Conservation (phyloP, 2,329 filamentous ascomycete genomes). For the Blastomyces silverae region DNA sequence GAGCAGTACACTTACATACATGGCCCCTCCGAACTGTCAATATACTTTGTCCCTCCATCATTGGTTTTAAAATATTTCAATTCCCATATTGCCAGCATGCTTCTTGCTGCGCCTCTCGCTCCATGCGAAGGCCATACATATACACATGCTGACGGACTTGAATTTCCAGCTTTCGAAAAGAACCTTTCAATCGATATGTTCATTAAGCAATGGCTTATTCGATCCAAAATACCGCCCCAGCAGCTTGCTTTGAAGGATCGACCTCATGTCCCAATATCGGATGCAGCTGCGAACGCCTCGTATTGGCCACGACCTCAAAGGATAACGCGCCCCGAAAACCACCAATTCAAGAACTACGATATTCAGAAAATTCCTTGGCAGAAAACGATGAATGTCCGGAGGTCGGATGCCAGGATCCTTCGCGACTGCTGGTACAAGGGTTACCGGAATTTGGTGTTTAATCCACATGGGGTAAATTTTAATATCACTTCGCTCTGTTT, state of each 20-base stretch:
- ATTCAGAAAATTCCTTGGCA: slow-evolving; percentile 41
- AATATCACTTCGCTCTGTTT: not conserved
- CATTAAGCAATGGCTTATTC: slow-evolving; percentile 37
- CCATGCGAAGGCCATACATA: slow-evolving; percentile 17
- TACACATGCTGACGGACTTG: slow-evolving; percentile 19
- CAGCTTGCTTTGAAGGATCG: slow-evolving; percentile 14
- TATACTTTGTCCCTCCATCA: slow-evolving; percentile 15
- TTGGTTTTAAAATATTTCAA: slow-evolving; percentile 17
- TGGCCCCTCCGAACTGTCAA: slow-evolving; percentile 16
- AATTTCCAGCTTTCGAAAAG: slow-evolving; percentile 32
- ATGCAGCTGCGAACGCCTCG: slow-evolving; percentile 32
- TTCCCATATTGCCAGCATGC: slow-evolving; percentile 14
- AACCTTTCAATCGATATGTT: slow-evolving; percentile 41
- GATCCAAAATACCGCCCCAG: slow-evolving; percentile 22
- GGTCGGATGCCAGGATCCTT: slow-evolving; percentile 33
- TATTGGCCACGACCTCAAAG: slow-evolving; percentile 32
- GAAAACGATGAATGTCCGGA: slow-evolving; percentile 32
- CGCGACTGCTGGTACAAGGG: slow-evolving; percentile 40
- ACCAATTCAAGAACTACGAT: slow-evolving; percentile 31
- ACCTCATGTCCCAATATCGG: slow-evolving; percentile 22
- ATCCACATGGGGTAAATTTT: slow-evolving; percentile 22
- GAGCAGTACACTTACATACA: slow-evolving; percentile 17
- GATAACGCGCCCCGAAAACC: slow-evolving; percentile 29
- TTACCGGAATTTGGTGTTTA: slow-evolving; percentile 36
- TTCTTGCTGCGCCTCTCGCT: slow-evolving; percentile 18